Percentiles rank a stretch among this genome's conserved stretches.
These are phyloP conservation scores for Aegle marmelos DNA, from an alignment of 345 rosid genomes.

Conservation along the genomic window DNA sequence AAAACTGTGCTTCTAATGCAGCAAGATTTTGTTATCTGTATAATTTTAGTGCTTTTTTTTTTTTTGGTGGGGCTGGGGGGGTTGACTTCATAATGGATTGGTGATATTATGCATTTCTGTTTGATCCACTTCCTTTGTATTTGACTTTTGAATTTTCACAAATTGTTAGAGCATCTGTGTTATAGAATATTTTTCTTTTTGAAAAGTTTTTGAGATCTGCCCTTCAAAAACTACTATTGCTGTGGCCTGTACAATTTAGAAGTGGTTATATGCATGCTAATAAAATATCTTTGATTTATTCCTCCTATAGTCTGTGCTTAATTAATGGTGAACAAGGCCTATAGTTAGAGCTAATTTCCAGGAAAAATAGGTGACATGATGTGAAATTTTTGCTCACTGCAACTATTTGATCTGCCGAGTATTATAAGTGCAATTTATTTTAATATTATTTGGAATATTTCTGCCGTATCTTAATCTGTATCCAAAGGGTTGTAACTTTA, in stretches of 20 bases:
- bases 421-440: not conserved
- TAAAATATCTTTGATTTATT: not conserved
- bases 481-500: not conserved
- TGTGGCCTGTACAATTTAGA: not conserved
- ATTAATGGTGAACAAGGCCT: not conserved
- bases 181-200: not conserved
- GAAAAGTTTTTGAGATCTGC: no score
- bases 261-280: not conserved
- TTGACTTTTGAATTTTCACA: not conserved
- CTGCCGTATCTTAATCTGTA: not conserved
- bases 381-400: not conserved
- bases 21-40: not conserved
- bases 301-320: not conserved
- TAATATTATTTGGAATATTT: not conserved
- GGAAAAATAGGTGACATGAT: not conserved
- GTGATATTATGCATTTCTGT: not conserved
- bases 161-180: not conserved
- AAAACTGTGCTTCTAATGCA: not conserved
- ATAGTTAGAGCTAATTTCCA: not conserved
- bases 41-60: not conserved
- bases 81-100: not conserved
- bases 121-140: not conserved
- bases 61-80: no score
- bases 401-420: not conserved
- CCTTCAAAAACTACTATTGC: not conserved